Percentiles rank a stretch among this genome's conserved stretches.
These are phyloP conservation scores for Apium graveolens DNA, from an alignment of 129 eudicot genomes.

Conservation along the genomic window DNA sequence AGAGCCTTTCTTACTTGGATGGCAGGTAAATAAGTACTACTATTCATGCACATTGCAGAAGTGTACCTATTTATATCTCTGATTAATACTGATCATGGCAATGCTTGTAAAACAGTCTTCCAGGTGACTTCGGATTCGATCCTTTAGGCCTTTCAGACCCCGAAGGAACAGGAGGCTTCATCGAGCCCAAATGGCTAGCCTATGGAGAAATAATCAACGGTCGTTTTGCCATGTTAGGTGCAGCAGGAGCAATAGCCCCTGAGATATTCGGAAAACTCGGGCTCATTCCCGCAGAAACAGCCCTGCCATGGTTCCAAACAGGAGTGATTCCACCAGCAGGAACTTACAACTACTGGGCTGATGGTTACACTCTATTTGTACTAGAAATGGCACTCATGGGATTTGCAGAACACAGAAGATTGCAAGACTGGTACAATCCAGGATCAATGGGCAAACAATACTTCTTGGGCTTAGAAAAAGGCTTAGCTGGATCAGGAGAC, in stretches of 20 bases:
- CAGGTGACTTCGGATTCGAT: slow-evolving; percentile 97
- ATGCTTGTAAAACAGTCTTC: slow-evolving; percentile 46
- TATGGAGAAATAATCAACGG: slow-evolving; percentile 90
- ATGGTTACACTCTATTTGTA: slow-evolving; percentile 73
- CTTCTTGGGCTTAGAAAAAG: slow-evolving; percentile 88
- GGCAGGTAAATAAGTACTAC: slow-evolving; percentile 61
- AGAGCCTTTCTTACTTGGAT: slow-evolving; percentile 92
- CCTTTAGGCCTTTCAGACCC: slow-evolving; percentile 98
- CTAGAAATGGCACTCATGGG: slow-evolving; percentile 94
- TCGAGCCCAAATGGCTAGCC: slow-evolving; percentile 94
- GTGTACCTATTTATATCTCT: background rate
- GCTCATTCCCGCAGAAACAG: slow-evolving; percentile 93
- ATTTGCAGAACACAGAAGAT: slow-evolving; percentile 87
- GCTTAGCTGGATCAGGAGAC: slow-evolving; percentile 78
- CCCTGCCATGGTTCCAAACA: slow-evolving; percentile 95
- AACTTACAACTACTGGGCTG: slow-evolving; percentile 96
- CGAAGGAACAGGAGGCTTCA: slow-evolving; percentile 95
- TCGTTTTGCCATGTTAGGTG: slow-evolving; percentile 83
- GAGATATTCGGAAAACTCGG: slow-evolving; percentile 85
- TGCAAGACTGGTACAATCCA: slow-evolving; percentile 91
- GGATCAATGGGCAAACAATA: slow-evolving; percentile 97
- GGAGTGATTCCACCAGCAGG: slow-evolving; percentile 99
- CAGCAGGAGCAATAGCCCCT: slow-evolving; percentile 84
- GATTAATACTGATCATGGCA: background rate
- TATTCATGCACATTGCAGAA: background rate